Evolutionary conservation across 2,329 filamentous ascomycete genomes (phyloP).

Genomic region (Fusarium sororula): DNA sequence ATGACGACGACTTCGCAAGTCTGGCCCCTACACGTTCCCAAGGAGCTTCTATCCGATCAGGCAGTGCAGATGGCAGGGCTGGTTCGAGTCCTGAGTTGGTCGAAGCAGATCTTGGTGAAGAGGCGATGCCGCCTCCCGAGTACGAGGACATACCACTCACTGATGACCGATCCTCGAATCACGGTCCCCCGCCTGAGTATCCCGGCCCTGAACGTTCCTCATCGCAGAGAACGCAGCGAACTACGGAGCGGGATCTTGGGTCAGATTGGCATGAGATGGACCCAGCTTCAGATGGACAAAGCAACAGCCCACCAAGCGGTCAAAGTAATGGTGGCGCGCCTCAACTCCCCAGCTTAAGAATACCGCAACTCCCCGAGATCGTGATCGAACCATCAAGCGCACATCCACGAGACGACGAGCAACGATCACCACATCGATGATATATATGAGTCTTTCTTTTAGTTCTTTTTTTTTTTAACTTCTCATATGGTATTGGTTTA

Average conservation of each 20-base stretch:
- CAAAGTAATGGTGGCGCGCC: constrained; percentile 54
- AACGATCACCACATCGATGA: constrained; percentile 27
- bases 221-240: constrained; percentile 41
- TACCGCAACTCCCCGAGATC: constrained; percentile 63
- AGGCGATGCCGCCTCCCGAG: constrained; percentile 61
- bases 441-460: constrained; percentile 8
- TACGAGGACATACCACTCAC: constrained; percentile 62
- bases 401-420: constrained; percentile 35
- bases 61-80: constrained; percentile 50
- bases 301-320: background rate
- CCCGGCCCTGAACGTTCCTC: constrained; percentile 49
- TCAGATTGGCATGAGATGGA: constrained; percentile 15
- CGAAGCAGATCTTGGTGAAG: constrained; percentile 60
- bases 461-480: background rate
- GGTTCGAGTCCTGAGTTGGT: constrained; percentile 63
- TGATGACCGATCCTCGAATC: constrained; percentile 53
- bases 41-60: constrained; percentile 55
- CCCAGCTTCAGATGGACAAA: constrained; percentile 1
- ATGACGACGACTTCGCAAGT: constrained; percentile 58
- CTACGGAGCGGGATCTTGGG: constrained; percentile 29
- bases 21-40: constrained; percentile 50
- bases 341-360: constrained; percentile 62
- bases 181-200: constrained; percentile 63
- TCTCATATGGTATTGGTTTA: background rate
- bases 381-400: constrained; percentile 63